Percentiles rank a stretch among this genome's conserved stretches.
Conservation (phyloP, 768 basidiomycete species). For the Tylopilus sp. region DNA sequence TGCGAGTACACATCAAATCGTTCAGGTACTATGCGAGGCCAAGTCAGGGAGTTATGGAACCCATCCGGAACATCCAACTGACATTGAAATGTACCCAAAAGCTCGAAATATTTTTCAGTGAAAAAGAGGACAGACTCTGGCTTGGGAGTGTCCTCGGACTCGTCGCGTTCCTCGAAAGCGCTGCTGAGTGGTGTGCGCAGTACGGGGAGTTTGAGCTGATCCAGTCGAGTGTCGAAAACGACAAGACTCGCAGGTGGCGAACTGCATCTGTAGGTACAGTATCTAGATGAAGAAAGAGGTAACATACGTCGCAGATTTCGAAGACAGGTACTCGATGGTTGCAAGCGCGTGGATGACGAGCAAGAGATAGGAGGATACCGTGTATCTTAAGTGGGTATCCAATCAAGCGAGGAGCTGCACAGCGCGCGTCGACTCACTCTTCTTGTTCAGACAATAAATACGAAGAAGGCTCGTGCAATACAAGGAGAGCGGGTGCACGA, state of each 20-base stretch:
- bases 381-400: conserved; percentile 23
- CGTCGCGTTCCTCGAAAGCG: conserved; percentile 15
- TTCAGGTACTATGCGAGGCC: conserved; percentile 8
- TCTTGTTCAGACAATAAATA: conserved; percentile 41
- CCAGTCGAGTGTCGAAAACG: conserved; percentile 61
- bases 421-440: conserved; percentile 18
- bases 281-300: neutral
- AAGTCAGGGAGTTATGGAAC: conserved; percentile 1
- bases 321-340: conserved; percentile 35
- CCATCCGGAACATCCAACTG: conserved; percentile 30
- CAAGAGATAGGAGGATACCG: conserved; percentile 50
- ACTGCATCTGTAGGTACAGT: conserved; percentile 7
- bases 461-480: conserved; percentile 57
- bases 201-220: conserved; percentile 48
- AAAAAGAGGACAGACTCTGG: conserved; percentile 38
- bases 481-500: conserved; percentile 46
- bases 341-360: conserved; percentile 47
- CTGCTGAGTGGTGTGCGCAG: conserved; percentile 27
- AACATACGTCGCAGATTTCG: conserved; percentile 21
- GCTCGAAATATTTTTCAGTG: conserved; percentile 54
- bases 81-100: conserved; percentile 42
- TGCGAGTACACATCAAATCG: conserved; percentile 1
- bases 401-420: neutral
- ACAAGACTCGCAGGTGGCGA: conserved; percentile 36
- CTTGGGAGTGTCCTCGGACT: conserved; percentile 18